Evolutionary conservation across 1,284 basidiomycete genomes (phyloP), one percentile per base, ranked within the genome.

Genomic region (Inonotus obliquus): DNA sequence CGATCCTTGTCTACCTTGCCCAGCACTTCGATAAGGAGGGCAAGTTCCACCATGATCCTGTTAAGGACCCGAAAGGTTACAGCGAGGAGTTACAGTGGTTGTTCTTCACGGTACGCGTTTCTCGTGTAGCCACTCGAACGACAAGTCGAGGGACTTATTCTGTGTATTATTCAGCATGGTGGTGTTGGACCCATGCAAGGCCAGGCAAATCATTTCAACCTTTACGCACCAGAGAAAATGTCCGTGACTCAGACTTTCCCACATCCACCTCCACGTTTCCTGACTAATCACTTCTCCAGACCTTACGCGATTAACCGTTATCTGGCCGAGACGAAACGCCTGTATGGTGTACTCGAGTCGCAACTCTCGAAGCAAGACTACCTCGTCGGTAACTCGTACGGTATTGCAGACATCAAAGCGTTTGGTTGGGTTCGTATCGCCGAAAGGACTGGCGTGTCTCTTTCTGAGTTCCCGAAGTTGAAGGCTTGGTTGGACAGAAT

Each of bases 151-250:
- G 2, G 48, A 3, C 13, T 49, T 49, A 4, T 44, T n/a, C 19
- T 9, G 2, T n/a, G 13, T 21, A 44, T 44, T 44, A 44, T 44
- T 52, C 51, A 85, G 81, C 85, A 87, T 67, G 86, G 86, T 10
- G 86, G 85, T n/a, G 71, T 89, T 23, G 86, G 86, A 13, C 87
- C 87, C 1, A 90, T 89, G 85, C 85, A 87, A 73, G 87, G 89
- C 23, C 89, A 92, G 75, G 81, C 82, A 10, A 78, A 80, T 69
- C 84, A 86, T 72, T 89, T 88, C 74, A 72, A 75, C 64, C 71
- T 71, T 14, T 77, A 69, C 64, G 41, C 41, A 44, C 79, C 84
- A 0, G 86, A 86, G 67, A 81, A 86, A 61, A 80, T 87, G 2
- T 88, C 86, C 65, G 86, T 78, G 9, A 85, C 82, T 70, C 81